A percentile compares a stretch with the other conserved stretches of the same genome.
Evolutionary conservation across 2,329 filamentous ascomycete species (phyloP).

Genomic region (Fusarium xylarioides): DNA sequence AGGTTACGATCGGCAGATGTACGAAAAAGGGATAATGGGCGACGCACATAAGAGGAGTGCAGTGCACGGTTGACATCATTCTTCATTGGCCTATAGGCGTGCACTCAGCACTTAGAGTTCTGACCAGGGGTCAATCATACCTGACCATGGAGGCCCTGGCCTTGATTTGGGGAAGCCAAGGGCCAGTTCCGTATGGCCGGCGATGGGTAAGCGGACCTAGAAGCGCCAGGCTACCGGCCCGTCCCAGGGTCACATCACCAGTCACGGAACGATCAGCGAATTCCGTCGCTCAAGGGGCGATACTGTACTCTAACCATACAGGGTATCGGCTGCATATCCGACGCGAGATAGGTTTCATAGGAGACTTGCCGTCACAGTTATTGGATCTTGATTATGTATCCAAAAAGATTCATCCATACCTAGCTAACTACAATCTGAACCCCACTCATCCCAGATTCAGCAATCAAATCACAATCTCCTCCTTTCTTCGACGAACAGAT

Average conservation of each 20-base stretch:
- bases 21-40: neutral
- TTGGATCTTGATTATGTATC: neutral
- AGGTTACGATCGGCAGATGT: neutral
- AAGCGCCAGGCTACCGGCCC: neutral
- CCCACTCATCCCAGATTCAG: neutral
- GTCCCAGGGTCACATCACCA: neutral
- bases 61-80: neutral
- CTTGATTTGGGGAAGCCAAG: neutral
- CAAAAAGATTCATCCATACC: neutral
- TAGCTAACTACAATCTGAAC: neutral
- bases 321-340: accelerated
- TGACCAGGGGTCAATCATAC: neutral
- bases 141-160: accelerated
- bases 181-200: accelerated
- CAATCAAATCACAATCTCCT: neutral
- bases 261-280: neutral
- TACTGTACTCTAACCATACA: accelerated
- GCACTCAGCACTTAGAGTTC: neutral
- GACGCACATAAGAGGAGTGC: neutral
- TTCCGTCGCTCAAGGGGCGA: accelerated
- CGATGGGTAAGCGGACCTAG: accelerated
- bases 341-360: accelerated
- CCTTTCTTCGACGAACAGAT: neutral
- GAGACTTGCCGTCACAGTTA: no score
- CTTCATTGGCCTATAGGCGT: neutral